phyloP scores from a whole-genome alignment of 2,329 filamentous ascomycete genomes.

The Cladorrhinum sp. region DNA sequence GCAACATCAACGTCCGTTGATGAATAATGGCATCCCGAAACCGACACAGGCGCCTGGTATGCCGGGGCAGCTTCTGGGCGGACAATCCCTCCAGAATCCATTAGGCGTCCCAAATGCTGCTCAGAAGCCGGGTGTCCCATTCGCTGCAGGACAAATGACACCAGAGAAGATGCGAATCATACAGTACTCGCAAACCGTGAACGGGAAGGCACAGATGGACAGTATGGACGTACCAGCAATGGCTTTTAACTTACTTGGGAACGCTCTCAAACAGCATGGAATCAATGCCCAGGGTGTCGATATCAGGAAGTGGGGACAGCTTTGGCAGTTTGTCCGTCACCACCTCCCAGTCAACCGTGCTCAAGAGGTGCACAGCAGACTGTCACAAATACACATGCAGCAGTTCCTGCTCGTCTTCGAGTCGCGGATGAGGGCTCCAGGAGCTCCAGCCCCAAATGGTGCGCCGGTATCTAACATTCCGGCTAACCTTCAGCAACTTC shows the following conservation, averaged over 20 bases:
- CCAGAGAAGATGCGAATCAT: slow-evolving; percentile 17
- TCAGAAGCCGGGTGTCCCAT: slow-evolving; percentile 19
- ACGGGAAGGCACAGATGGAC: slow-evolving; percentile 43
- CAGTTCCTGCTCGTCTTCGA: slow-evolving; percentile 17
- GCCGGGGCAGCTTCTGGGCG: slow-evolving; percentile 23
- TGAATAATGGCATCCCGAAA: slow-evolving; percentile 30
- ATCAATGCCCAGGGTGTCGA: slow-evolving; percentile 34
- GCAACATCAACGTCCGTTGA: slow-evolving; percentile 32
- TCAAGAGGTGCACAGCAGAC: background rate
- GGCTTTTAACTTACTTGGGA: slow-evolving; percentile 27
- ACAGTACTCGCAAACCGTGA: slow-evolving; percentile 26
- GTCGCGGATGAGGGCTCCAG: slow-evolving; percentile 12
- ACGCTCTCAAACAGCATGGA: slow-evolving; percentile 28
- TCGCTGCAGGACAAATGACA: slow-evolving; percentile 14
- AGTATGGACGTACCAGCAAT: slow-evolving; percentile 45
- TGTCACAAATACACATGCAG: slow-evolving; percentile 6
- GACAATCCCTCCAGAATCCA: slow-evolving; percentile 22
- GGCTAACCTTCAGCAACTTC: slow-evolving; percentile 15
- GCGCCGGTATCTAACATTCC: slow-evolving; percentile 2
- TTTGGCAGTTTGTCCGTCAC: slow-evolving; percentile 42
- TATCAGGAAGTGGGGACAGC: slow-evolving; percentile 48
- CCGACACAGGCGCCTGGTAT: slow-evolving; percentile 29
- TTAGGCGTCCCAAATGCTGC: slow-evolving; percentile 18
- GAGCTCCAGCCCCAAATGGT: background rate
- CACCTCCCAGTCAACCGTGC: slow-evolving; percentile 28